phyloP scores from a whole-genome alignment of 805 yeast species.

The Dipodascopsis uninucleata region DNA sequence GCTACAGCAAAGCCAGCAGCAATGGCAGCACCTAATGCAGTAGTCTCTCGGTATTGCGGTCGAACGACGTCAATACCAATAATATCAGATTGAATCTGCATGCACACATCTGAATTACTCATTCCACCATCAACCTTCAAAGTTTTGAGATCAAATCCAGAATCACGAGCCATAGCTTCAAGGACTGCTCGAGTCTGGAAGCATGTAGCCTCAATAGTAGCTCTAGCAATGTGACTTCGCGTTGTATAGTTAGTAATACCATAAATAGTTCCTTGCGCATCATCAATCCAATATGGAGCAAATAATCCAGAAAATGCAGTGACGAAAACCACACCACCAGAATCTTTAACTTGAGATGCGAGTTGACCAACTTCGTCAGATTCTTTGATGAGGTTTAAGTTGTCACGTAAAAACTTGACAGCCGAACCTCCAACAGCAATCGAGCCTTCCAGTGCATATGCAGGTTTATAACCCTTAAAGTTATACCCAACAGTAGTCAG shows the following conservation, averaged over 20 bases:
- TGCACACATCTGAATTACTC: slow-evolving; percentile 84
- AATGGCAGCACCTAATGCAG: slow-evolving; percentile 94
- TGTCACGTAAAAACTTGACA: slow-evolving; percentile 91
- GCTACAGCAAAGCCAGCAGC: slow-evolving; percentile 81
- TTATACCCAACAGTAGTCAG: slow-evolving; percentile 88
- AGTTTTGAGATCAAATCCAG: slow-evolving; percentile 53
- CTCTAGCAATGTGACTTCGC: slow-evolving; percentile 88
- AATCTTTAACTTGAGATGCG: slow-evolving; percentile 72
- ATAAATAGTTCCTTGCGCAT: slow-evolving; percentile 86
- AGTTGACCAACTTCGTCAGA: slow-evolving; percentile 88
- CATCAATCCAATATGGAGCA: slow-evolving; percentile 95
- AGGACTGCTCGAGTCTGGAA: slow-evolving; percentile 88
- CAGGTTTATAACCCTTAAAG: slow-evolving; percentile 73
- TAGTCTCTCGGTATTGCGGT: slow-evolving; percentile 81
- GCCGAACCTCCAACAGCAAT: slow-evolving; percentile 94
- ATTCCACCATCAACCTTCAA: slow-evolving; percentile 87
- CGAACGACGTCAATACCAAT: slow-evolving; percentile 81
- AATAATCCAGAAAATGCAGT: slow-evolving; percentile 93
- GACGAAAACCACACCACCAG: slow-evolving; percentile 91
- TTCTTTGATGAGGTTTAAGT: slow-evolving; percentile 72
- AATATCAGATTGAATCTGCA: slow-evolving; percentile 91
- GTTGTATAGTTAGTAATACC: slow-evolving; percentile 92
- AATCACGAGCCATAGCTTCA: slow-evolving; percentile 84
- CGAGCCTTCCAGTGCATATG: slow-evolving; percentile 90
- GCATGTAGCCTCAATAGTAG: slow-evolving; percentile 93